A percentile compares a stretch with the other conserved stretches of the same genome.
phyloP scores from a whole-genome alignment of 2,329 filamentous ascomycete genomes.

The Colletotrichum acutatum region DNA sequence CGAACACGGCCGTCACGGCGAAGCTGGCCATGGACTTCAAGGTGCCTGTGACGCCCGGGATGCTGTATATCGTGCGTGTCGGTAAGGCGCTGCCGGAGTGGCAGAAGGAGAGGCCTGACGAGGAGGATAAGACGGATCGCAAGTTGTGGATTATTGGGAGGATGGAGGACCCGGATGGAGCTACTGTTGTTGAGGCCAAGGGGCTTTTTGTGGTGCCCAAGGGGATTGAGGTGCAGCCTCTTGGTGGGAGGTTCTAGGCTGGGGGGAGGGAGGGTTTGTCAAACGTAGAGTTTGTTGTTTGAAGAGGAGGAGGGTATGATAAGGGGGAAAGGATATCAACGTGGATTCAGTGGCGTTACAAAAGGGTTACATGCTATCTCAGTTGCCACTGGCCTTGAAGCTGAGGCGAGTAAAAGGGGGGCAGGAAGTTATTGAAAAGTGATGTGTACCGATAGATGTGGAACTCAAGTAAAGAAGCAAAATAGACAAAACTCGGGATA shows the following conservation, averaged over 20 bases:
- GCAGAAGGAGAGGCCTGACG: conserved; percentile 4
- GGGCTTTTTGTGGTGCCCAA: conserved; percentile 37
- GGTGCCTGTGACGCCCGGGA: conserved; percentile 13
- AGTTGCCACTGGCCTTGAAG: background rate
- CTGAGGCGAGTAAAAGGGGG: background rate
- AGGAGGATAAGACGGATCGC: conserved; percentile 30
- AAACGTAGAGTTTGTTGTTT: background rate
- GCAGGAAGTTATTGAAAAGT: background rate
- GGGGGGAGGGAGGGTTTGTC: background rate
- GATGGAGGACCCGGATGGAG: conserved; percentile 22
- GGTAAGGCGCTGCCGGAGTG: conserved; percentile 17
- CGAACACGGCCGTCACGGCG: conserved; percentile 32
- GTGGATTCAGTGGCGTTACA: background rate
- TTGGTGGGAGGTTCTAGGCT: conserved; percentile 23
- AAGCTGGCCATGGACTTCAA: conserved; percentile 29
- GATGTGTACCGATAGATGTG: background rate
- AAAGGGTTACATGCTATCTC: background rate
- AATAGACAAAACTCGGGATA: background rate
- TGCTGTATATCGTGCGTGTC: conserved; percentile 27
- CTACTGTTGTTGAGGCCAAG: conserved; percentile 17
- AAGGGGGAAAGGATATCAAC: background rate
- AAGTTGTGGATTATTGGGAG: conserved; percentile 33
- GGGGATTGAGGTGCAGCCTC: conserved; percentile 8
- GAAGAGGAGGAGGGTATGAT: background rate
- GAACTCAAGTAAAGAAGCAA: background rate